Percentiles rank a stretch among this genome's conserved stretches.
These are phyloP conservation scores for Lactuca saligna DNA, from an alignment of 129 eudicot genomes.

Conservation along the genomic window DNA sequence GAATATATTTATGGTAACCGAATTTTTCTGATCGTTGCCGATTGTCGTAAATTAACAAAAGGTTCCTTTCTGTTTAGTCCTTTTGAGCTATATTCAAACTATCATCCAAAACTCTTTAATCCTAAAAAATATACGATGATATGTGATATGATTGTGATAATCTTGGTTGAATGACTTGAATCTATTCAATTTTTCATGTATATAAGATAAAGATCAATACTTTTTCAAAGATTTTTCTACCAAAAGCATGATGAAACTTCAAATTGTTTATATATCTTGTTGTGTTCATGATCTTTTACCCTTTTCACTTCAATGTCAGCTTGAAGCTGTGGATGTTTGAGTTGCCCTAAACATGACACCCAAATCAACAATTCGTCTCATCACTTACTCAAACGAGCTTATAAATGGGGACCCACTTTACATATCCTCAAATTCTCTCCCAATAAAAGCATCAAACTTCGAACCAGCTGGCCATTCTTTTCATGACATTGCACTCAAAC, in stretches of 20 bases:
- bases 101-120: neutral
- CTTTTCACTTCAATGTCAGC: conserved; percentile 16
- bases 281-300: neutral
- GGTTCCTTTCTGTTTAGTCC: neutral
- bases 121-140: neutral
- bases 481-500: conserved; percentile 74
- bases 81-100: neutral
- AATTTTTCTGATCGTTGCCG: neutral
- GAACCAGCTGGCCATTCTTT: conserved; percentile 99
- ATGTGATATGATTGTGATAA: too few relatives aligned
- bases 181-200: neutral
- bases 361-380: conserved; percentile 36
- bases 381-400: conserved; percentile 63
- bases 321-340: conserved; percentile 37
- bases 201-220: neutral
- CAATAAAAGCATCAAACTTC: conserved; percentile 53
- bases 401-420: conserved; percentile 64
- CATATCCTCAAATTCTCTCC: conserved; percentile 69
- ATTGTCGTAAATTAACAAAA: neutral
- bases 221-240: neutral
- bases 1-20: neutral
- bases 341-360: conserved; percentile 29
- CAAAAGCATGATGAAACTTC: too few relatives aligned
- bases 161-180: neutral
- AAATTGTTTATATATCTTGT: neutral